These are phyloP conservation scores for Albatrellus sp. DNA, from an alignment of 1,284 basidiomycete genomes.

Conservation along the genomic window DNA sequence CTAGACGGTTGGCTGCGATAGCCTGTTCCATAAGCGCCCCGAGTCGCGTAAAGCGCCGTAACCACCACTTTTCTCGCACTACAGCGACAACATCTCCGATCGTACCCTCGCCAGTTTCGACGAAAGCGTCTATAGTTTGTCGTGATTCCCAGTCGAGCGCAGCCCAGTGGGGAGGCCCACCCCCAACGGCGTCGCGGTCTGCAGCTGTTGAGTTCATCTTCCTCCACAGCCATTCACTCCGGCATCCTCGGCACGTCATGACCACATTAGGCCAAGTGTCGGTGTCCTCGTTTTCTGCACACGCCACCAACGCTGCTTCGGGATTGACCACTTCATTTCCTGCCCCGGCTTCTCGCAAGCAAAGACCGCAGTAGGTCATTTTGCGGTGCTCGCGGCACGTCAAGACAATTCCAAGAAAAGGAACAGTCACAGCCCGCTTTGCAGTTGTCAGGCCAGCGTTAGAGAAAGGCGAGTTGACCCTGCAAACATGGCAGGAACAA, in stretches of 20 bases:
- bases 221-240: slow-evolving; percentile 49
- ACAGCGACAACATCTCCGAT: slow-evolving; percentile 46
- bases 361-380: slow-evolving; percentile 48
- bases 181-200: slow-evolving; percentile 51
- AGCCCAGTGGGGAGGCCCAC: slow-evolving; percentile 23
- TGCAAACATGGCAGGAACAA: slow-evolving; percentile 51
- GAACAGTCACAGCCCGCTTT: slow-evolving; percentile 29
- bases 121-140: slow-evolving; percentile 45
- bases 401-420: slow-evolving; percentile 31
- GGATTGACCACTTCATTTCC: slow-evolving; percentile 28
- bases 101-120: slow-evolving; percentile 61
- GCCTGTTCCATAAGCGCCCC: slow-evolving; percentile 53
- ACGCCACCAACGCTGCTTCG: slow-evolving; percentile 26
- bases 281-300: slow-evolving; percentile 58
- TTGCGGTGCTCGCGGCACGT: slow-evolving; percentile 58
- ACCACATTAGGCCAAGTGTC: slow-evolving; percentile 53
- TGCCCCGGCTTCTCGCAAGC: slow-evolving; percentile 43
- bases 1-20: slow-evolving; percentile 42
- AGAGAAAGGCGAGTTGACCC: slow-evolving; percentile 45
- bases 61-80: slow-evolving; percentile 59
- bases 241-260: slow-evolving; percentile 52
- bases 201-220: slow-evolving; percentile 29
- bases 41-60: slow-evolving; percentile 49
- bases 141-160: slow-evolving; percentile 55
- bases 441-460: slow-evolving; percentile 34